Evolutionary conservation across 1,284 basidiomycete genomes (phyloP).

Genomic region (Naganishia albida): DNA sequence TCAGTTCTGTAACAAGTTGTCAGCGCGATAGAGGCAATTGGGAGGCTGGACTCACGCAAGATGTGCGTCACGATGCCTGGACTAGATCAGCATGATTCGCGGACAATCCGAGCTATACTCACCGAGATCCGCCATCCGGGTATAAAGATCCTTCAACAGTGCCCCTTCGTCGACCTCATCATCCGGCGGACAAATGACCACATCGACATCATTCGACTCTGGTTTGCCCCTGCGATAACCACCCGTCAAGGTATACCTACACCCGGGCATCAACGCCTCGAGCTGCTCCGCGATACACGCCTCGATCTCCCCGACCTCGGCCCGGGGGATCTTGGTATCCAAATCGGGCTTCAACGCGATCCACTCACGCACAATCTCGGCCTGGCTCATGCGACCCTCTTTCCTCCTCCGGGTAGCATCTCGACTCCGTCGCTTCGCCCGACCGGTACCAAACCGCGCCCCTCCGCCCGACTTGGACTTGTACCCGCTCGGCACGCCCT

Average conservation of each 20-base stretch:
- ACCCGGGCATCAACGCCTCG: constrained; percentile 44
- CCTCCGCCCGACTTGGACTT: constrained; percentile 4
- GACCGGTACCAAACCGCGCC: constrained; percentile 4
- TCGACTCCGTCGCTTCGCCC: constrained; percentile 36
- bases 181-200: constrained; percentile 49
- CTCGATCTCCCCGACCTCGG: constrained; percentile 50
- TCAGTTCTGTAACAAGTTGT: constrained; percentile 16
- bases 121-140: constrained; percentile 33
- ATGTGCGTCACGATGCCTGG: constrained; percentile 50
- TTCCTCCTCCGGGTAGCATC: constrained; percentile 26
- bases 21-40: background rate
- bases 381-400: constrained; percentile 48
- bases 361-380: constrained; percentile 52
- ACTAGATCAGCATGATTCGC: background rate
- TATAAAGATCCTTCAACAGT: constrained; percentile 40
- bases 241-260: constrained; percentile 48
- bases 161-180: constrained; percentile 44
- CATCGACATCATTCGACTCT: constrained; percentile 50
- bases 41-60: constrained; percentile 42
- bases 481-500: constrained; percentile 33
- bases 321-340: constrained; percentile 47
- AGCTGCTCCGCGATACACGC: constrained; percentile 46
- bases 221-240: constrained; percentile 53
- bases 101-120: background rate
- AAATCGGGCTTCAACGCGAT: constrained; percentile 47